Conservation (phyloP, 2,329 filamentous ascomycete species). For the Cadophora sp. region DNA sequence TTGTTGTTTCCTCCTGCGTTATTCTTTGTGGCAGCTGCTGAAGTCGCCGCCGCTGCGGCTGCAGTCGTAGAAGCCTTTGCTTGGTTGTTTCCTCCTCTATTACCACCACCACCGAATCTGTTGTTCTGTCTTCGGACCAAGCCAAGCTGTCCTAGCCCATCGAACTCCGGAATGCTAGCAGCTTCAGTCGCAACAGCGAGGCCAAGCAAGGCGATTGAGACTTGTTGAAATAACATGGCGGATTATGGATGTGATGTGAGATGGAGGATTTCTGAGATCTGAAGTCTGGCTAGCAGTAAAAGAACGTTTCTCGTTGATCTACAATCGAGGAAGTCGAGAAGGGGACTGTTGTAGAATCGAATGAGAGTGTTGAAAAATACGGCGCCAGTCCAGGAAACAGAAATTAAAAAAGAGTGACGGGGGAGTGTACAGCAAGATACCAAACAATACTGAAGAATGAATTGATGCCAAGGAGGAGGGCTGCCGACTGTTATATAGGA, state of each 20-base stretch:
- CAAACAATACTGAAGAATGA: slow-evolving; percentile 19
- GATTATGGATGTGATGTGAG: neutral
- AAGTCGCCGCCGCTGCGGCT: neutral
- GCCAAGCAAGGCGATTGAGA: slow-evolving; percentile 18
- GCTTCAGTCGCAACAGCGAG: slow-evolving; percentile 24
- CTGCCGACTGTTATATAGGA: slow-evolving; percentile 11
- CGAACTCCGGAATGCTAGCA: slow-evolving; percentile 22
- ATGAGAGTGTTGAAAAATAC: slow-evolving; percentile 18
- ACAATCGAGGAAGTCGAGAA: slow-evolving; percentile 28
- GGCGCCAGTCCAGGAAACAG: slow-evolving; percentile 20
- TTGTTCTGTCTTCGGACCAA: slow-evolving; percentile 22
- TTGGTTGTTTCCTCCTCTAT: slow-evolving; percentile 5
- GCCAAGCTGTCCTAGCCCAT: slow-evolving; percentile 10
- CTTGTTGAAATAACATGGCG: slow-evolving; percentile 26
- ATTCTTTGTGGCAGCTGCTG: neutral
- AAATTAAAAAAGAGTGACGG: slow-evolving; percentile 27
- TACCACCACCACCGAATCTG: slow-evolving; percentile 11
- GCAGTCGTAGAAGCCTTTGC: neutral
- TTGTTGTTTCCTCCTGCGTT: neutral
- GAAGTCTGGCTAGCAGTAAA: slow-evolving; percentile 2
- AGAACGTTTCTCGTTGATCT: slow-evolving; percentile 29
- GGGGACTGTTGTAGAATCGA: slow-evolving; percentile 15
- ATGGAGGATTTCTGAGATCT: neutral
- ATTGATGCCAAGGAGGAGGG: slow-evolving; percentile 13
- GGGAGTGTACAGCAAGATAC: slow-evolving; percentile 13